Base-by-base conservation (phyloP, 2,329 filamentous ascomycete species). In the Aspergillus sp. region DNA sequence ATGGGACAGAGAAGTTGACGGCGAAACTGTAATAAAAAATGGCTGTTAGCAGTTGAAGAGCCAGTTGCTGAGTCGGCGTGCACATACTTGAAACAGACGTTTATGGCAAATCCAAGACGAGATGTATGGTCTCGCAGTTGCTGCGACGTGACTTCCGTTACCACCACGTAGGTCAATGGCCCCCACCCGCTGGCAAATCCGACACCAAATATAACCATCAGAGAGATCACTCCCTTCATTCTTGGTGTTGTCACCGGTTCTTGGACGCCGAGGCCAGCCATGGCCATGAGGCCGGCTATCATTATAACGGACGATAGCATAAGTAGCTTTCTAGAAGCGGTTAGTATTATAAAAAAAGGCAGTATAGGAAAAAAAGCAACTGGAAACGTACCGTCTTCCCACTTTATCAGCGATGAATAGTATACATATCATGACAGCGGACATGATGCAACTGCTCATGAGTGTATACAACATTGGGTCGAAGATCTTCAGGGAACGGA, bases 1-100 rank as follows among this genome's bases (percentile, higher is more conserved):
- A 77, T 0, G 75, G 73, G 11, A 73, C 62, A 0, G 70, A 71
- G 57, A 77, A 78, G 5, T 60, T 60, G 40, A 74, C 70, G 3
- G 66, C 68, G 47, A 70, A 70, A 22, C 49, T 51, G 13, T 33
- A 27, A 30, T 30, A 1, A 2, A 13, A 49, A 9, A n/a, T n/a
- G 19, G 27, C n/a, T 30, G 30, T 45, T 24, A 56, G 54, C 19
- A 5, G 30, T 12, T 15, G 20, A 6, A 19, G 22, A 12, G n/a
- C 3, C 20, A n/a, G 11, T n/a, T 5, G 15, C 9, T n/a, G n/a
- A n/a, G 11, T 11, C 11, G 4, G 24, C 9, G 20, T 13, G 33
- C 9, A 33, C 37, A 22, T 56, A 56, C 54, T 56, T 56, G 11
- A 45, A 56, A 12, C 41, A 19, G 13, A 56, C 54, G 30, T 56